These are phyloP conservation scores for Yamagishiella unicocca DNA, from an alignment of 139 green algal genomes.

Conservation along the genomic window DNA sequence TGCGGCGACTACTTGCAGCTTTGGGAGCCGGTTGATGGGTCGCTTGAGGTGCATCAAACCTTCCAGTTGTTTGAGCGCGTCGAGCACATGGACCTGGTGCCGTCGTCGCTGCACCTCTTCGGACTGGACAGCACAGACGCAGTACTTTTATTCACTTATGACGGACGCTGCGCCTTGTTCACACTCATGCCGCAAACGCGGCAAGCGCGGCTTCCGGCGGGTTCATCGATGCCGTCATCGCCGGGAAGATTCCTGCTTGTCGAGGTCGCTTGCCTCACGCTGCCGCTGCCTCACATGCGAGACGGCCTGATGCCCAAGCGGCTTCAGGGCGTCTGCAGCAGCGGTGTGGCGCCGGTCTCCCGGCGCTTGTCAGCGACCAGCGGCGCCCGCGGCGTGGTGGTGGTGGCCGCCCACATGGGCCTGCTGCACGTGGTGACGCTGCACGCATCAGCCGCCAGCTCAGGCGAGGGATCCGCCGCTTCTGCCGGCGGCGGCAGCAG, in stretches of 20 bases:
- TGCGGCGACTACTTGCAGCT: too few relatives aligned
- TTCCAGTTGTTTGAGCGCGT: too few relatives aligned
- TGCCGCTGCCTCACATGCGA: neutral
- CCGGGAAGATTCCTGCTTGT: neutral
- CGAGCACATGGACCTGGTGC: too few relatives aligned
- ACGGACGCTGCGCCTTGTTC: too few relatives aligned
- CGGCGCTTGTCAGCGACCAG: neutral
- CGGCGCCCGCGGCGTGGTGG: neutral
- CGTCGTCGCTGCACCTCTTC: too few relatives aligned
- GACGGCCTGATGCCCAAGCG: slow-evolving; percentile 20
- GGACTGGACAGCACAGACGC: too few relatives aligned
- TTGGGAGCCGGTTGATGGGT: too few relatives aligned
- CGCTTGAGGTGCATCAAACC: too few relatives aligned
- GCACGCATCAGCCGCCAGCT: neutral
- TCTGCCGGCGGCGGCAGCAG: neutral
- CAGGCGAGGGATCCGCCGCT: neutral
- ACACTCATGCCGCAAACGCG: neutral
- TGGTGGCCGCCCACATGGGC: slow-evolving; percentile 5
- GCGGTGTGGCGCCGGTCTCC: neutral
- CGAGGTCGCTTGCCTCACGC: slow-evolving; percentile 21
- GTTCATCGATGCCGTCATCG: neutral
- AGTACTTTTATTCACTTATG: too few relatives aligned
- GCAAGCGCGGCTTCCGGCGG: neutral
- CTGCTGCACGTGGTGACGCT: slow-evolving; percentile 32
- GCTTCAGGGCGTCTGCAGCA: slow-evolving; percentile 10